Evolutionary conservation across 2,329 filamentous ascomycete genomes (phyloP), one percentile per base, ranked within the genome.

Genomic region (Alternaria triticina): DNA sequence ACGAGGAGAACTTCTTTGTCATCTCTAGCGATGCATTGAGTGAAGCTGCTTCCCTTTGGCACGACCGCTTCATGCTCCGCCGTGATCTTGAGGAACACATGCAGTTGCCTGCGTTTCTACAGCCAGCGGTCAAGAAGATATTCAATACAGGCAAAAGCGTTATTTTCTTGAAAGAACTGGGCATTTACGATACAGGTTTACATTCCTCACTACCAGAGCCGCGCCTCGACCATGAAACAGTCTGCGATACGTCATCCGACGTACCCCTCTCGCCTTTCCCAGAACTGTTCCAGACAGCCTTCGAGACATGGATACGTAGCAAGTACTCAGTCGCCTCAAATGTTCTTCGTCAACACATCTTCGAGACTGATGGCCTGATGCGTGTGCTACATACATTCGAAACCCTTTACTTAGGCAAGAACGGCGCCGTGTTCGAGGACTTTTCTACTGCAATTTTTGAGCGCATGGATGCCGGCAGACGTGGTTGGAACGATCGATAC

Each of bases 111-210:
- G 85, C 82, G 3, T 97, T 97, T 68, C 84, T 97, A 5, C 87
- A 89, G 43, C 86, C 90, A 3, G 87, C 90, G 2, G 88, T 88
- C 0, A 82, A 83, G 23, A 91, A 89, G 65, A 93, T 97, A 40
- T 95, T 97, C 72, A 93, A 90, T 1, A 90, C 93, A 2, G 95
- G 95, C 0, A 97, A 97, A 79, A 96, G 91, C 71, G 90, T 96
- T 59, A 88, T 96, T 1, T 91, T 97, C 47, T 82, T 97, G n/a
- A 90, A 90, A 64, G 87, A 90, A 51, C 83, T 97, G 11, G 88
- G 89, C 44, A 83, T 86, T 59, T 83, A 86, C 63, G 77, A 71
- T 66, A 60, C 76, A 64, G 50, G 46, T 4, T n/a, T 67, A 20
- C 54, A 52, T 10, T 27, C 59, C 4, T 57, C 43, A 3, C 66